Evolutionary conservation across 2,329 filamentous ascomycete species (phyloP), one percentile per base, ranked within the genome.

Genomic region (Escovopsis sp.): DNA sequence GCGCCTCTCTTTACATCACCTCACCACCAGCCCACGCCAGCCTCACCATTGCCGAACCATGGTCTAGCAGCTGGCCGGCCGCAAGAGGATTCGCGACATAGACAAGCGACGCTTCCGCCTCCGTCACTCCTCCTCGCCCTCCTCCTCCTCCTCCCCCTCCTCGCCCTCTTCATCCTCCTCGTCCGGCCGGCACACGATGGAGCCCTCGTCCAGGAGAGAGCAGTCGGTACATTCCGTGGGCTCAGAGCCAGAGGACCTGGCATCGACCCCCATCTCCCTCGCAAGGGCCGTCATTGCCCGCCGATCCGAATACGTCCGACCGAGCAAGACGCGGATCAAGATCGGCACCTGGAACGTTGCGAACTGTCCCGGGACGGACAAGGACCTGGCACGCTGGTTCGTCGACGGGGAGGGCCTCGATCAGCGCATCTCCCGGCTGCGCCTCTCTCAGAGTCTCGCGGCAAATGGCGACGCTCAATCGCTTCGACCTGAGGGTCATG

Each of bases 341-440:
- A 72, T 98, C 40, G 91, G 89, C 35, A 82, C 84, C 0, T 98
- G 91, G 91, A 98, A 98, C 61, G 85, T 94, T 13, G 91, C 87
- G 4, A 79, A 81, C 1, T 79, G 83, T 48, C 77, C 84, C 11
- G 86, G 84, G 20, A 87, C 86, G 0, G 87, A 94, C 59, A 84
- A 85, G 50, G 91, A 96, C 56, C 65, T 98, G 5, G 82, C 77
- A 7, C 76, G 74, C 29, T 98, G 91, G 91, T 95, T 98, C 57
- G 72, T 93, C 7, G 69, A 78, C 10, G 84, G 81, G 13, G 75
- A 82, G 53, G 84, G 83, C 6, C 62, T 88, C 7, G 74, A 81
- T 45, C 67, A 79, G 41, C 64, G 67, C 14, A 59, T 89, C 37
- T 71, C 75, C 10, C 72, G 72, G 1, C 57, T 81, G 34, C 60